Percentiles rank a stretch among this genome's conserved stretches.
These are phyloP conservation scores for Verticillium isaacii DNA, from an alignment of 2,329 filamentous ascomycete genomes.

Conservation along the genomic window DNA sequence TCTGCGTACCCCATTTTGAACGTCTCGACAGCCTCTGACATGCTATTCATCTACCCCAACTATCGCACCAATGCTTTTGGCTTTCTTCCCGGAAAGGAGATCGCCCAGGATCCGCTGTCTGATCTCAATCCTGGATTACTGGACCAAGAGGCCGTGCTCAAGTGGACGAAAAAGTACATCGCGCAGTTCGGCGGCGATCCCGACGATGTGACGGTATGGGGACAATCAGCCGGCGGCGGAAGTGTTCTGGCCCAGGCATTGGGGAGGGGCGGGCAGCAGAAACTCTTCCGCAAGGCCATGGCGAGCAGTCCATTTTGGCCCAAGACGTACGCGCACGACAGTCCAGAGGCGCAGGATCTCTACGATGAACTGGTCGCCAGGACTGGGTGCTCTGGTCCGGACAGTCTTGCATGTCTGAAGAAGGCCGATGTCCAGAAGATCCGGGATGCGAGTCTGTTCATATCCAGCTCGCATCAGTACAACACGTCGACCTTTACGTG, in stretches of 20 bases:
- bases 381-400: slow-evolving; percentile 39
- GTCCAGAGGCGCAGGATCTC: slow-evolving; percentile 42
- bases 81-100: slow-evolving; percentile 43
- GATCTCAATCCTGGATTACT: slow-evolving; percentile 48
- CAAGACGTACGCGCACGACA: slow-evolving; percentile 50
- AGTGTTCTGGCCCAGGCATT: slow-evolving; percentile 12
- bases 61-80: slow-evolving; percentile 55
- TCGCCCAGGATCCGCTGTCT: slow-evolving; percentile 34
- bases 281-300: slow-evolving; percentile 19
- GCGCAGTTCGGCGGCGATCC: slow-evolving; percentile 22
- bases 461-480: slow-evolving; percentile 45
- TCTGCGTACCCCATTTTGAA: slow-evolving; percentile 54
- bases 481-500: slow-evolving; percentile 53
- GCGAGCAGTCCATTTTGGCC: slow-evolving; percentile 53
- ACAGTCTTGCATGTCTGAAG: slow-evolving; percentile 53
- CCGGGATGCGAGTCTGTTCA: slow-evolving; percentile 42
- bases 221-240: slow-evolving; percentile 21
- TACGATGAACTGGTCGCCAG: slow-evolving; percentile 41
- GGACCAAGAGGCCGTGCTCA: slow-evolving; percentile 19
- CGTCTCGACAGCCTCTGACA: slow-evolving; percentile 43
- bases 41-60: slow-evolving; percentile 40
- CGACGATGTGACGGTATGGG: slow-evolving; percentile 18
- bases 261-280: slow-evolving; percentile 7
- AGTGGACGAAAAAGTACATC: slow-evolving; percentile 20
- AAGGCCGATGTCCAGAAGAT: slow-evolving; percentile 45